A percentile compares a stretch with the other conserved stretches of the same genome.
Conservation (phyloP, 495 filamentous ascomycete species). For the Penicillium robsamsonii region DNA sequence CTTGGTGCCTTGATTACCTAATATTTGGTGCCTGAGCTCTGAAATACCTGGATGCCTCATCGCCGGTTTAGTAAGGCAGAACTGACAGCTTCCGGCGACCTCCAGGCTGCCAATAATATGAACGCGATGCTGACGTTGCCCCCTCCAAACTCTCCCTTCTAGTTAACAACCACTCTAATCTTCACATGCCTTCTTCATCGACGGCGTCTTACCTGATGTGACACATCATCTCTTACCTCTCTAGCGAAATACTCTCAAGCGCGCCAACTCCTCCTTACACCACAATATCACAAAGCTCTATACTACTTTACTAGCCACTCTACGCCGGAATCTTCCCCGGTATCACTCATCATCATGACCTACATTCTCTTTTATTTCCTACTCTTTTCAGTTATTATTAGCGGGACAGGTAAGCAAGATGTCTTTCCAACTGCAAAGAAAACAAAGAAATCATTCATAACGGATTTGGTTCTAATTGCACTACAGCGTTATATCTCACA, state of each 20-base stretch:
- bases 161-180: neutral
- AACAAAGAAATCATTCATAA: slow-evolving; percentile 1
- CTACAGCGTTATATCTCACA: slow-evolving; percentile 69
- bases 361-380: slow-evolving; percentile 76
- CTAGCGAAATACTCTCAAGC: neutral
- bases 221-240: neutral
- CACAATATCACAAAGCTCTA: slow-evolving; percentile 2
- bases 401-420: slow-evolving; percentile 53
- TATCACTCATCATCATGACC: slow-evolving; percentile 52
- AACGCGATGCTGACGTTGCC: slow-evolving; percentile 10
- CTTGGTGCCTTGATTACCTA: neutral
- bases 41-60: neutral
- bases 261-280: neutral
- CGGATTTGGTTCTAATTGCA: slow-evolving; percentile 13
- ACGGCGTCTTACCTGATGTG: neutral
- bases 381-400: slow-evolving; percentile 59
- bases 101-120: slow-evolving; percentile 1
- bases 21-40: too few species aligned
- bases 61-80: neutral
- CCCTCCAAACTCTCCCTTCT: neutral
- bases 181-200: neutral
- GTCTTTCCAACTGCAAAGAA: neutral
- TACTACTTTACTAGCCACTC: neutral
- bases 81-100: slow-evolving; percentile 7
- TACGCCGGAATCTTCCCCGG: neutral